Conservation (phyloP, 768 basidiomycete genomes). For the Neoboletus brunneissimus region DNA sequence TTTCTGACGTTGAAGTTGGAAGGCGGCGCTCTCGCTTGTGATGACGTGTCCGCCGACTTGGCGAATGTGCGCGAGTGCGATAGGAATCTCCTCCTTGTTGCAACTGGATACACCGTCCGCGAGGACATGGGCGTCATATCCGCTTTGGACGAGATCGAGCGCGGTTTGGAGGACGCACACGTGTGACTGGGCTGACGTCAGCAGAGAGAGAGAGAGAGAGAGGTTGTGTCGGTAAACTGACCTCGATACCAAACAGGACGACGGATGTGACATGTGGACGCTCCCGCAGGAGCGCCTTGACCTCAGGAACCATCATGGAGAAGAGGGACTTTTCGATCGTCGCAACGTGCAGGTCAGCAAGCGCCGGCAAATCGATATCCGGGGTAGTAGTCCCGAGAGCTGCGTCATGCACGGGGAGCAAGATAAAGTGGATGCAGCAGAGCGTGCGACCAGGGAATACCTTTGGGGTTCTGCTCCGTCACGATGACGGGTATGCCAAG, state of each 20-base stretch:
- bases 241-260: slow-evolving; percentile 88
- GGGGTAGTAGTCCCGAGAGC: slow-evolving; percentile 69
- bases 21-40: slow-evolving; percentile 79
- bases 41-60: slow-evolving; percentile 73
- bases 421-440: slow-evolving; percentile 5
- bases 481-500: slow-evolving; percentile 69
- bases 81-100: slow-evolving; percentile 75
- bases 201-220: neutral
- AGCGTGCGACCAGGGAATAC: slow-evolving; percentile 33
- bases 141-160: slow-evolving; percentile 55
- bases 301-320: slow-evolving; percentile 78
- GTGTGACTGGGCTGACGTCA: slow-evolving; percentile 58
- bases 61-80: slow-evolving; percentile 68
- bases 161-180: slow-evolving; percentile 87
- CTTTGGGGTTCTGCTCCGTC: slow-evolving; percentile 83
- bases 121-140: slow-evolving; percentile 61
- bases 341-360: slow-evolving; percentile 56
- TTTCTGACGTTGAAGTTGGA: slow-evolving; percentile 66
- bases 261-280: slow-evolving; percentile 53
- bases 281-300: slow-evolving; percentile 48
- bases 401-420: slow-evolving; percentile 28
- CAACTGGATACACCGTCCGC: slow-evolving; percentile 85
- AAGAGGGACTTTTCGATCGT: slow-evolving; percentile 78
- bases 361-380: slow-evolving; percentile 52
- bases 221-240: slow-evolving; percentile 29